Percentiles rank a stretch among this genome's conserved stretches.
Conservation (phyloP, 345 rosid genomes). For the Stellera chamaejasme region DNA sequence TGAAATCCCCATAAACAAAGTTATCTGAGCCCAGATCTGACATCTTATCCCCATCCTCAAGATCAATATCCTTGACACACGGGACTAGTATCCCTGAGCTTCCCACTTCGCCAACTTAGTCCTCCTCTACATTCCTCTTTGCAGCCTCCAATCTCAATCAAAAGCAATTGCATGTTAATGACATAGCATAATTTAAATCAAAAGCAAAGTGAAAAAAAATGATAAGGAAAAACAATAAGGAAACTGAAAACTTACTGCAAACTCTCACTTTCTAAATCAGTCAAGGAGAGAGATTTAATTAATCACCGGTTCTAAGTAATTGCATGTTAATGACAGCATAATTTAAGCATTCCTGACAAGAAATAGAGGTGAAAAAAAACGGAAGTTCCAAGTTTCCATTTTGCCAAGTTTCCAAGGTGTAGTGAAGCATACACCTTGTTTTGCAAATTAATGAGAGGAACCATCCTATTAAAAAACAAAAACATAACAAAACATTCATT, state of each 20-base stretch:
- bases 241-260: too few relatives aligned
- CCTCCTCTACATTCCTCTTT: conserved; percentile 59
- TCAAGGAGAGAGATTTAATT: too few relatives aligned
- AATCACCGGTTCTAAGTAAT: too few relatives aligned
- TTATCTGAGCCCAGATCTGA: conserved; percentile 54
- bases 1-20: conserved; percentile 80
- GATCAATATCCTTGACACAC: conserved; percentile 52
- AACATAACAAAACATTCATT: background rate
- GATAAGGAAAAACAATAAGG: too few relatives aligned
- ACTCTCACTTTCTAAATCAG: too few relatives aligned
- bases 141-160: conserved; percentile 43
- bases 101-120: conserved; percentile 69
- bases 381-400: too few relatives aligned
- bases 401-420: too few relatives aligned
- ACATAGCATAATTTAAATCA: too few relatives aligned
- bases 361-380: conserved; percentile 57
- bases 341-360: conserved; percentile 43
- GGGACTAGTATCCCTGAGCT: conserved; percentile 60
- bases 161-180: too few relatives aligned
- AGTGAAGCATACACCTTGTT: conserved; percentile 75
- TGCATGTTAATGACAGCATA: background rate
- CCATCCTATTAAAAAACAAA: conserved; percentile 42
- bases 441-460: conserved; percentile 66
- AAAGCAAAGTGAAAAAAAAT: too few relatives aligned
- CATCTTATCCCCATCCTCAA: conserved; percentile 32